phyloP scores from a whole-genome alignment of 2,329 filamentous ascomycete species.

The Ascochyta koolunga region DNA sequence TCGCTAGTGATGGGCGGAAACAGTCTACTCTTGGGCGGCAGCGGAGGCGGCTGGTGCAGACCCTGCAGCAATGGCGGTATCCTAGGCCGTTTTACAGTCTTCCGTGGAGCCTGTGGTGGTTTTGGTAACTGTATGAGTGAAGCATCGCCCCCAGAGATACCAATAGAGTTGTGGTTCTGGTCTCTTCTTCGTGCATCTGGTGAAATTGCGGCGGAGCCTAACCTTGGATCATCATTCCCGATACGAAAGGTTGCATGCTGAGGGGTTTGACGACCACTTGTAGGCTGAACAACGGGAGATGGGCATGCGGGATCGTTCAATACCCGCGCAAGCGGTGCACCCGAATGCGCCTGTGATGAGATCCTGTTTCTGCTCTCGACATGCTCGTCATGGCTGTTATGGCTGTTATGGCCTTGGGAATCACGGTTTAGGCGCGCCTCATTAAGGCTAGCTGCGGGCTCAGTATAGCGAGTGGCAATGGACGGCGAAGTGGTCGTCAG shows the following conservation, averaged over 20 bases:
- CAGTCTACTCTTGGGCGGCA: conserved; percentile 58
- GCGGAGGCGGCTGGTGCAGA: conserved; percentile 66
- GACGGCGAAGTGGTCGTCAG: conserved; percentile 10
- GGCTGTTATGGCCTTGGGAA: conserved; percentile 1
- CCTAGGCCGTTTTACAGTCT: conserved; percentile 41
- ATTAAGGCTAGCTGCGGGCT: conserved; percentile 19
- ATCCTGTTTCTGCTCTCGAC: conserved; percentile 7
- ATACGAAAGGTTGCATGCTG: conserved; percentile 36
- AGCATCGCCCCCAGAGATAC: conserved; percentile 23
- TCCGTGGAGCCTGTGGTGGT: conserved; percentile 43
- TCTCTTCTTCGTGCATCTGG: conserved; percentile 28
- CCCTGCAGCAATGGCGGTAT: conserved; percentile 62
- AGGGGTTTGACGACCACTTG: conserved; percentile 14
- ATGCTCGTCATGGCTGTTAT: conserved; percentile 9
- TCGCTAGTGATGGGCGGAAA: conserved; percentile 66
- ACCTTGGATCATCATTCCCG: conserved; percentile 35
- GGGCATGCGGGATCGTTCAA: conserved; percentile 35
- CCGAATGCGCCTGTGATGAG: conserved; percentile 22
- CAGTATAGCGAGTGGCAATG: conserved; percentile 20
- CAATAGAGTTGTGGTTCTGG: conserved; percentile 23
- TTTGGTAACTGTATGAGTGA: conserved; percentile 48
- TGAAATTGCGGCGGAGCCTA: conserved; percentile 28
- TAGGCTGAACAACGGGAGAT: conserved; percentile 17
- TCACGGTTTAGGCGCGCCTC: conserved; percentile 12
- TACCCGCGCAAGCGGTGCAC: conserved; percentile 45